Evolutionary conservation across 2,329 filamentous ascomycete genomes (phyloP), one percentile per base, ranked within the genome.

Genomic region (Verticillium longisporum): DNA sequence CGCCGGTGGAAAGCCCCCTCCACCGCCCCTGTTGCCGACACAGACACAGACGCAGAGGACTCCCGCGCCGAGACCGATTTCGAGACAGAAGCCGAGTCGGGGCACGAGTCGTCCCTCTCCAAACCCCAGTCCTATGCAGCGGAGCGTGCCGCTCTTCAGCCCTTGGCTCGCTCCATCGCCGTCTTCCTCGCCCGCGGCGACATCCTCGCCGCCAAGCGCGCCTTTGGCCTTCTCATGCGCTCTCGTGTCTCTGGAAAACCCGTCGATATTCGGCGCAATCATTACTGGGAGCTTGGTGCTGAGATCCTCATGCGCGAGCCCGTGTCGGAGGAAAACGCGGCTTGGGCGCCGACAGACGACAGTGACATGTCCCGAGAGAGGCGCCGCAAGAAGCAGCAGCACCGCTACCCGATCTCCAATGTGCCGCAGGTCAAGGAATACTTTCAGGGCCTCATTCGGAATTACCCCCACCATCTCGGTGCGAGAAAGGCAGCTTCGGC

Each of bases 271-370:
- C 84, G 92, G 45, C 79, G 78, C 21, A 82, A 88, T 68, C 83
- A 85, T 38, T 82, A 89, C 65, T 97, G 93, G 94, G 88, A 88
- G 14, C 82, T 97, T 55, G 92, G 91, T 0, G 91, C 91, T 2
- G 93, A 97, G 74, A 84, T 97, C 21, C 75, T 97, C 61, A 86
- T 96, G 75, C 84, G 89, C 15, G 76, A 80, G 33, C 80, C 79
- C 6, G 31, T 45, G 77, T 66, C 67, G 26, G 60, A 56, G 37
- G 26, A 45, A 15, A 33, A 53, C 14, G 45, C 45, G 11, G 15
- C 45, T 4, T 53, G 45, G 45, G 45, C 18, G 18, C 45, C 45
- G 7, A 11, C 53, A 61, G 57, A 14, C 31, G 37, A 64, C 62
- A 63, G 54, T 55, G 34, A 53, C 26, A 31, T 31, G 53, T 2